A percentile compares a stretch with the other conserved stretches of the same genome.
These are phyloP conservation scores for Hygrophila difformis DNA, from an alignment of 257 asterid species.

Conservation along the genomic window DNA sequence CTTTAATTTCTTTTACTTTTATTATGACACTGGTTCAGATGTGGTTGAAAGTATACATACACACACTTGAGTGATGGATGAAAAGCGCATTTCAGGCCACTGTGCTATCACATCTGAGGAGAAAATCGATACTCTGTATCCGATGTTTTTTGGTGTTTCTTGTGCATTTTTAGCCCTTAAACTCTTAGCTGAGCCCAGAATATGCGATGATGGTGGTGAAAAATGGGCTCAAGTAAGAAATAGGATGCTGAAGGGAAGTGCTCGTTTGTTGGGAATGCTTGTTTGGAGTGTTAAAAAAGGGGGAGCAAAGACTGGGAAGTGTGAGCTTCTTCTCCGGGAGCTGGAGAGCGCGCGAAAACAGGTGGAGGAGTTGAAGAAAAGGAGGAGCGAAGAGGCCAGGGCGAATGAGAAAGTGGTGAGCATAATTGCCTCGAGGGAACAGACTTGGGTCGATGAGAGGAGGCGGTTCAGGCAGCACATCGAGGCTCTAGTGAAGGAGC, in stretches of 20 bases:
- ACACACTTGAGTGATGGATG: not conserved
- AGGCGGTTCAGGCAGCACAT: conserved; percentile 62
- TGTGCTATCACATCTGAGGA: conserved; percentile 20
- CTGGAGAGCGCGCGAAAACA: conserved; percentile 41
- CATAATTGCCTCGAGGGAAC: conserved; percentile 78
- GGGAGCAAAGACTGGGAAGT: not conserved
- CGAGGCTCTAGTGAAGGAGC: conserved; percentile 51
- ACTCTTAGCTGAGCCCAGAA: conserved; percentile 42
- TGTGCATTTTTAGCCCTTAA: conserved; percentile 63
- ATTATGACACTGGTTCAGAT: too few relatives aligned
- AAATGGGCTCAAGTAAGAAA: conserved; percentile 47
- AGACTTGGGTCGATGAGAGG: conserved; percentile 70
- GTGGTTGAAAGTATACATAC: too few relatives aligned
- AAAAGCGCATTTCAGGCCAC: not conserved
- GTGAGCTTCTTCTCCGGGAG: not conserved
- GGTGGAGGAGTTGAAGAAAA: conserved; percentile 44
- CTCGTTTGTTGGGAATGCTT: conserved; percentile 67
- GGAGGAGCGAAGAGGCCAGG: conserved; percentile 74
- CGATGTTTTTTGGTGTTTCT: conserved; percentile 66
- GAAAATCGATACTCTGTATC: conserved; percentile 36
- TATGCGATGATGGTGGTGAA: conserved; percentile 27
- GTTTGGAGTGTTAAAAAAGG: not conserved
- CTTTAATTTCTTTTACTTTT: too few relatives aligned
- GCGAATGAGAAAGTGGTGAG: conserved; percentile 82
- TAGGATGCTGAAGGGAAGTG: conserved; percentile 60